A percentile compares a stretch with the other conserved stretches of the same genome.
Conservation (phyloP, 345 rosid species). For the Trapa incisa region DNA sequence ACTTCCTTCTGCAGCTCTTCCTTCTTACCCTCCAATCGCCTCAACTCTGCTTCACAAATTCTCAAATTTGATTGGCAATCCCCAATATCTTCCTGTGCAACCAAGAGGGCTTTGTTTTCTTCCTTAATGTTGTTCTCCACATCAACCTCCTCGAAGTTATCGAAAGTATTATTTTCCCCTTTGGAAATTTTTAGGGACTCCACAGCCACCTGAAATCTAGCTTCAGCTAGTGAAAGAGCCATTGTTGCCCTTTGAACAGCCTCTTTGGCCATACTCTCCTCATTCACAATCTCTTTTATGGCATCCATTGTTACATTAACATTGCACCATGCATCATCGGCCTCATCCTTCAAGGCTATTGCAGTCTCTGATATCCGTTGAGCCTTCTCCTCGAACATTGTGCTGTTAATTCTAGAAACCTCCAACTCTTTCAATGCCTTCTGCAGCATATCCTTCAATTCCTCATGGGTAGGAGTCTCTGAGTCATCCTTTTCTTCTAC, state of each 20-base stretch:
- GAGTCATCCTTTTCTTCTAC: slow-evolving; percentile 23
- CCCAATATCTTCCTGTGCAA: slow-evolving; percentile 47
- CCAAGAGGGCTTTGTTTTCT: slow-evolving; percentile 24
- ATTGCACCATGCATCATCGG: slow-evolving; percentile 44
- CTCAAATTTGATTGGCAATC: slow-evolving; percentile 46
- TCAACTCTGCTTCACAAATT: slow-evolving; percentile 47
- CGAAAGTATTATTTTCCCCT: slow-evolving; percentile 22
- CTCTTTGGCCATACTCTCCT: slow-evolving; percentile 57
- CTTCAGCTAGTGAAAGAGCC: slow-evolving; percentile 82
- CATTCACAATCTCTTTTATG: slow-evolving; percentile 46
- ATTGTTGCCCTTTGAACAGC: slow-evolving; percentile 64
- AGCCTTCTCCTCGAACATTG: slow-evolving; percentile 81
- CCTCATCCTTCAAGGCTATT: slow-evolving; percentile 73
- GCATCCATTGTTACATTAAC: slow-evolving; percentile 44
- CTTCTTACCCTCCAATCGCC: slow-evolving; percentile 39
- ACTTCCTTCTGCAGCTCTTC: slow-evolving; percentile 67
- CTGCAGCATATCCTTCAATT: slow-evolving; percentile 44
- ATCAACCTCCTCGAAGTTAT: slow-evolving; percentile 23
- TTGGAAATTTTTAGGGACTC: slow-evolving; percentile 39
- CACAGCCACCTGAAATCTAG: slow-evolving; percentile 50
- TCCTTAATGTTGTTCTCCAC: slow-evolving; percentile 14
- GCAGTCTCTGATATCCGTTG: slow-evolving; percentile 76
- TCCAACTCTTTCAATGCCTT: slow-evolving; percentile 58
- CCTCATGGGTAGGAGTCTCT: slow-evolving; percentile 36
- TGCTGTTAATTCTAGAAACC: slow-evolving; percentile 63